Base-by-base conservation (phyloP, 1,284 basidiomycete genomes). In the Boletus semigastroideus region DNA sequence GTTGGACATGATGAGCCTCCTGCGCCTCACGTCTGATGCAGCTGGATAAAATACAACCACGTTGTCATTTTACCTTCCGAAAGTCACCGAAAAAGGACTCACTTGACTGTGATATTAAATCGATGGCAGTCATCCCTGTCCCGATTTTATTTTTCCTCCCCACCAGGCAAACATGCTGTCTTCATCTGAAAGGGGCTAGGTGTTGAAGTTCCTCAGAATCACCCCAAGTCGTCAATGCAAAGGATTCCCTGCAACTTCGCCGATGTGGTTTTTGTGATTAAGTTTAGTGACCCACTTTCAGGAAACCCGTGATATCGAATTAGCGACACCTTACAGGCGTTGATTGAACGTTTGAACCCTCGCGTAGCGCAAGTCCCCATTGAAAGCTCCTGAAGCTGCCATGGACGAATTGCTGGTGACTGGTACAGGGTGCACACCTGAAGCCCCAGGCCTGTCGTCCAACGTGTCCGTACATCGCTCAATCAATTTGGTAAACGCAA, bases 11-110 rank as follows among this genome's bases (percentile, higher is more conserved):
- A 33, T 14, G 31, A 11, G 13, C 31, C 31, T 16, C 31, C 31
- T 33, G 31, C 87, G 17, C 92, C 92, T 90, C 94, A 94, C 0
- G 92, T 82, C 66, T 97, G 93, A 63, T 86, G 87, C 51, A 87
- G 67, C 52, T 79, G 83, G 66, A 92, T 95, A 33, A 17, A 13
- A 19, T 17, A 6, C 36, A 36, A 17, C n/a, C 34, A 37, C 17
- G 12, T 17, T 37, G 17, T 37, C 10, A 37, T 19, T 17, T 19
- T 19, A n/a, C n/a, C 36, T 37, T 11, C 36, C n/a, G 36, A 19
- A 37, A 12, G 36, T 37, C 36, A 19, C 36, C 36, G 5, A 37
- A 37, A 37, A 59, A 42, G 39, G 25, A 73, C 90, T 66, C 57
- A 92, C 87, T 91, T 89, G 42, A 82, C 75, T 43, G 74, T 72